These are phyloP conservation scores for Avicennia marina DNA, from an alignment of 257 asterid genomes.

Conservation along the genomic window DNA sequence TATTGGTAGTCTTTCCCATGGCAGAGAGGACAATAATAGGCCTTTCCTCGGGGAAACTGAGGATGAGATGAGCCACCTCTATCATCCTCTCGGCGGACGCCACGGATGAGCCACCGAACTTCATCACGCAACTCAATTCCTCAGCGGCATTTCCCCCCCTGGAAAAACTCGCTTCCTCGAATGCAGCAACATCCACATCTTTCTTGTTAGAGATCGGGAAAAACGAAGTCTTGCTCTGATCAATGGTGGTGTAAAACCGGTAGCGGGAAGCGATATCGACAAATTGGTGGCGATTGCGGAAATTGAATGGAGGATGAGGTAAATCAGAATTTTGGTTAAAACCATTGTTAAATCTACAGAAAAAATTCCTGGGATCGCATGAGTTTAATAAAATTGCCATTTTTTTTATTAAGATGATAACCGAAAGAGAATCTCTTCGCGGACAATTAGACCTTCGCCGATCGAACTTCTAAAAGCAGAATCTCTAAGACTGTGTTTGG, in stretches of 20 bases:
- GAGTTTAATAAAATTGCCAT: constrained; percentile 21
- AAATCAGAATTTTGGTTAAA: constrained; percentile 5
- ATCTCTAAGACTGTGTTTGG: too few relatives aligned
- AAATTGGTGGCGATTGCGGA: constrained; percentile 14
- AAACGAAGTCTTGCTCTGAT: constrained; percentile 4
- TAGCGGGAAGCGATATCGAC: constrained; percentile 15
- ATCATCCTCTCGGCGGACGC: constrained; percentile 68
- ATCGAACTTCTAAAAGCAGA: too few relatives aligned
- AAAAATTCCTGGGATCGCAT: constrained; percentile 1
- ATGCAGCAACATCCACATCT: constrained; percentile 12
- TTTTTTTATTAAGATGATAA: not conserved
- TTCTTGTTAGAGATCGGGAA: constrained; percentile 1
- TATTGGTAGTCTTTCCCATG: constrained; percentile 82
- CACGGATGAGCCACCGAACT: constrained; percentile 87
- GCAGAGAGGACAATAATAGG: constrained; percentile 86
- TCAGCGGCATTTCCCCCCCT: constrained; percentile 7
- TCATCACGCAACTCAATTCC: constrained; percentile 50
- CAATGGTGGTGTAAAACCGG: constrained; percentile 9
- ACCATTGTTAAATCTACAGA: not conserved
- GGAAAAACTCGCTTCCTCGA: constrained; percentile 11
- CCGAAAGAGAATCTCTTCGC: not conserved
- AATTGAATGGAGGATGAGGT: not conserved
- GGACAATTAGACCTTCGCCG: too few relatives aligned
- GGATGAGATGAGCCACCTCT: constrained; percentile 67
- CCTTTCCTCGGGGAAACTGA: constrained; percentile 72